A percentile compares a stretch with the other conserved stretches of the same genome.
phyloP scores from a whole-genome alignment of 345 rosid species.

The Salix koriyanagi region DNA sequence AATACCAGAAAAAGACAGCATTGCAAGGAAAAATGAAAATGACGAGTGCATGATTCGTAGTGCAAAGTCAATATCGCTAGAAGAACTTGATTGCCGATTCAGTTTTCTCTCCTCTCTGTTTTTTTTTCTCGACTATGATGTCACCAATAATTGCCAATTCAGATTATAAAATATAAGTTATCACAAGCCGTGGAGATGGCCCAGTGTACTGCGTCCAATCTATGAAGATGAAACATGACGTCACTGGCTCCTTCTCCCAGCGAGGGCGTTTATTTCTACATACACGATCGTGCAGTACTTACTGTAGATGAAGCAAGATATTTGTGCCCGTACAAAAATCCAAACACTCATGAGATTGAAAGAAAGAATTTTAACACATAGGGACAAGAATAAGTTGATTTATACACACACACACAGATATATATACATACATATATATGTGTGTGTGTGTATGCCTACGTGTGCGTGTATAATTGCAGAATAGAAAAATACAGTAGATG shows the following conservation, averaged over 20 bases:
- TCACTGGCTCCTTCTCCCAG: not conserved
- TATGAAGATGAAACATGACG: not conserved
- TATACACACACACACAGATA: too few species aligned
- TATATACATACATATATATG: too few species aligned
- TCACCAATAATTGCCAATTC: not conserved
- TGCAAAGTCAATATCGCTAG: not conserved
- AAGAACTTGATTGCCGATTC: not conserved
- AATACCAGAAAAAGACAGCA: not conserved
- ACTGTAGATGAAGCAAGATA: not conserved
- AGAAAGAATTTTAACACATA: not conserved
- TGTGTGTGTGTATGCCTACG: too few species aligned
- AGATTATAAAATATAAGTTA: not conserved
- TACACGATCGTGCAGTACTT: not conserved
- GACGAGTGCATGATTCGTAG: not conserved
- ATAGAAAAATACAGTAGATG: not conserved
- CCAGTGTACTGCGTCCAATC: not conserved
- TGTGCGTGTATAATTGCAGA: too few species aligned
- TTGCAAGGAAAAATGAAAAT: not conserved
- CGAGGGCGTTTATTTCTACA: slow-evolving; percentile 15
- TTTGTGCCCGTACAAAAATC: slow-evolving; percentile 6
- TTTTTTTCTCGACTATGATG: not conserved
- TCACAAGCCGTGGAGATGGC: not conserved
- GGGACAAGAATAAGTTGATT: not conserved
- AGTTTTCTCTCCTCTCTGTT: not conserved
- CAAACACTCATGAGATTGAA: not conserved